A percentile compares a stretch with the other conserved stretches of the same genome.
Conservation (phyloP, 2,329 filamentous ascomycete species). For the Colletotrichum sp. region DNA sequence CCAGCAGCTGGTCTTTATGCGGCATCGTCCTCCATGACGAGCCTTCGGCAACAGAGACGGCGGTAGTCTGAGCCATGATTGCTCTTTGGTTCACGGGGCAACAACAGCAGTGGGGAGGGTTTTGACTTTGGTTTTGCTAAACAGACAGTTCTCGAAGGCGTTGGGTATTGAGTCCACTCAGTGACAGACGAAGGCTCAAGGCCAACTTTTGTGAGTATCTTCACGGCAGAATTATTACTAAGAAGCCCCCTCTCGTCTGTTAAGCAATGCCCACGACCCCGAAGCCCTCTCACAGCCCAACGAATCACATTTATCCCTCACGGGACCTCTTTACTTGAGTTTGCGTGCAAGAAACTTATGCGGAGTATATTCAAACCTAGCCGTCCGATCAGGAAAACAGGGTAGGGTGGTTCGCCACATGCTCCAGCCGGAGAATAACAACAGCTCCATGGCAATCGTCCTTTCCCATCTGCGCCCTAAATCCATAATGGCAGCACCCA, state of each 20-base stretch:
- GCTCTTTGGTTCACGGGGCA: not conserved
- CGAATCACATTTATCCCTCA: not conserved
- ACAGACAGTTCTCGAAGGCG: not conserved
- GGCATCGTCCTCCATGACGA: not conserved
- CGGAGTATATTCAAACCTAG: not conserved
- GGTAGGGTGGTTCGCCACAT: not conserved
- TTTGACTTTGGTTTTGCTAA: not conserved
- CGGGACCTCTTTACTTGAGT: not conserved
- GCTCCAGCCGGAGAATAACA: not conserved
- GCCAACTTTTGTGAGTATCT: not conserved
- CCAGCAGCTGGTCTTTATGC: not conserved
- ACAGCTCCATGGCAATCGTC: not conserved
- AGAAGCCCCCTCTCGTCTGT: not conserved
- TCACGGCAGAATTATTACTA: not conserved
- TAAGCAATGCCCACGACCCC: not conserved
- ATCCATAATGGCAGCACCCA: not conserved
- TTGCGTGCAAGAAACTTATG: not conserved
- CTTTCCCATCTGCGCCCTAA: not conserved
- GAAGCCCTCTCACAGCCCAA: not conserved
- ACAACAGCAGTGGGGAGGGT: not conserved
- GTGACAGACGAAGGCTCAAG: not conserved
- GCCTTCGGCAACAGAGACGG: not conserved
- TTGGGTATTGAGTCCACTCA: not conserved
- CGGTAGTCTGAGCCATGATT: not conserved
- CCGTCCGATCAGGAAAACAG: not conserved